Conservation (phyloP, 176 grass and related monocot species). For the Zizania latifolia region DNA sequence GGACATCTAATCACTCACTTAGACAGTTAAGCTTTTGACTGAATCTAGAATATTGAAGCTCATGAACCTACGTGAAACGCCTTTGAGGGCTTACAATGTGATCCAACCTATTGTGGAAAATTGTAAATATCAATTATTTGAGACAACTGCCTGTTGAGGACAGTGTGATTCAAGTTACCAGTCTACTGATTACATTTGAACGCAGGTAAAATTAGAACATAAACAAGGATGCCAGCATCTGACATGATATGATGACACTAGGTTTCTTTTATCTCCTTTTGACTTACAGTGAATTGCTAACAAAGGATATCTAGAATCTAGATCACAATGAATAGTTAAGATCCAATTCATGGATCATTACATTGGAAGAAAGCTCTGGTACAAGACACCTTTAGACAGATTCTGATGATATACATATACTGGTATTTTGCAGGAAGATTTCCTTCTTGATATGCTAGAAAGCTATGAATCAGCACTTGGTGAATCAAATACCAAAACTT, state of each 20-base stretch:
- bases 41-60: not conserved
- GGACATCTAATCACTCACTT: not conserved
- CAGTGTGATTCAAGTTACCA: too few species aligned
- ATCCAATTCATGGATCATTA: not conserved
- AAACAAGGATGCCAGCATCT: not conserved
- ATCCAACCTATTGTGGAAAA: too few species aligned
- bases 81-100: too few species aligned
- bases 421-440: conserved; percentile 48
- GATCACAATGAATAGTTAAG: not conserved
- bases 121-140: too few species aligned
- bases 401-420: conserved; percentile 12
- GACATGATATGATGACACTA: too few species aligned
- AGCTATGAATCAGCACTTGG: conserved; percentile 76
- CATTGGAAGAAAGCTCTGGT: not conserved
- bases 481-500: conserved; percentile 57
- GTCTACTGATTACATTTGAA: not conserved
- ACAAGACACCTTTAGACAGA: not conserved
- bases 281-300: too few species aligned
- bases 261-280: not conserved
- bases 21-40: not conserved
- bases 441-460: conserved; percentile 71
- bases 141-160: too few species aligned
- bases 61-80: not conserved
- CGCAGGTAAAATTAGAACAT: not conserved
- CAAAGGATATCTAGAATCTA: not conserved